phyloP scores from a whole-genome alignment of 2,329 filamentous ascomycete species.

The Fusarium scirpi region DNA sequence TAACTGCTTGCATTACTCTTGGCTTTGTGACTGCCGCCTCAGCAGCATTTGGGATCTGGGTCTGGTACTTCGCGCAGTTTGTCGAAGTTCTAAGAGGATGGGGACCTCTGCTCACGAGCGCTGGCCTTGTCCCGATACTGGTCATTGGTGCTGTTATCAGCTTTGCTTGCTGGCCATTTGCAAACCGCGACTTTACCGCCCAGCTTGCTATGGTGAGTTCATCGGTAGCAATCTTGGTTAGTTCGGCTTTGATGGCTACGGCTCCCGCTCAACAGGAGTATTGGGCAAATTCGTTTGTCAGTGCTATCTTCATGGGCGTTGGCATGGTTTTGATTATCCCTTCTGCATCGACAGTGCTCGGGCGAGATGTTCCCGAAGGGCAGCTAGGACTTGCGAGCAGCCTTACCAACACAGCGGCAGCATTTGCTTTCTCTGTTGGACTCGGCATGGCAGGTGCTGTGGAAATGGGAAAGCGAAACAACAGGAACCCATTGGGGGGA shows the following conservation, averaged over 20 bases:
- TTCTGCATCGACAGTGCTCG: slow-evolving; percentile 36
- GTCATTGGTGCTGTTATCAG: slow-evolving; percentile 34
- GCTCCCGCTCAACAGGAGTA: slow-evolving; percentile 41
- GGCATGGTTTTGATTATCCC: slow-evolving; percentile 43
- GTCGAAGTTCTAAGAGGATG: slow-evolving; percentile 42
- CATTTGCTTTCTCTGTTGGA: slow-evolving; percentile 41
- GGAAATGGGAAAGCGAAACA: slow-evolving; percentile 28
- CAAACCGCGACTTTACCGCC: slow-evolving; percentile 31
- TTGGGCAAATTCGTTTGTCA: slow-evolving; percentile 45
- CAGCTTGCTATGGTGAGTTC: slow-evolving; percentile 35
- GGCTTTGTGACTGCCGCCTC: slow-evolving; percentile 37
- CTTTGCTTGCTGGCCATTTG: slow-evolving; percentile 33
- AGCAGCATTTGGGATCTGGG: slow-evolving; percentile 44
- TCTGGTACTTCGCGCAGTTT: slow-evolving; percentile 45
- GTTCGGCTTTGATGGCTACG: slow-evolving; percentile 43
- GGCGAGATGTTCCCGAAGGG: slow-evolving; percentile 39
- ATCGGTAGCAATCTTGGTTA: slow-evolving; percentile 34
- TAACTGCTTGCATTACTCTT: slow-evolving; percentile 29
- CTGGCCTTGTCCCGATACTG: slow-evolving; percentile 41
- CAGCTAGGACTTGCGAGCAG: slow-evolving; percentile 40
- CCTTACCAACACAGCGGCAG: slow-evolving; percentile 35
- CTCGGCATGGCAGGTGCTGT: slow-evolving; percentile 45
- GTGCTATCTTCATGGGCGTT: slow-evolving; percentile 43
- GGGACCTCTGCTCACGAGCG: slow-evolving; percentile 36
- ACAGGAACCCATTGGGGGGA: slow-evolving; percentile 28